Base-by-base conservation (phyloP, 345 rosid species). In the Boechera divaricarpa region DNA sequence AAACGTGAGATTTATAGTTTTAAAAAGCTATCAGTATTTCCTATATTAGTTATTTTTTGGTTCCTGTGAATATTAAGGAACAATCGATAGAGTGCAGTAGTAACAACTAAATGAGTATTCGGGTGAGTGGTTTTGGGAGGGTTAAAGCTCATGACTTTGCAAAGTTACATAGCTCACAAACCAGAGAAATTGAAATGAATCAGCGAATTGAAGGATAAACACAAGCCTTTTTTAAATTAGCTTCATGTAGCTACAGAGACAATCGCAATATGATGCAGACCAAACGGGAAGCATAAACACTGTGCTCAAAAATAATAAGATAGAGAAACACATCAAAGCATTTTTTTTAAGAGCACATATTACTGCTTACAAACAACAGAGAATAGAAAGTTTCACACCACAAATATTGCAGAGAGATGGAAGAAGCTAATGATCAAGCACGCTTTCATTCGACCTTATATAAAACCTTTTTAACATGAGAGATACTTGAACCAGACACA, bases 251-350 rank as follows among this genome's bases (percentile, higher is more conserved):
- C 70, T 61, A 61, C 47, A 69, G 39, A 42, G 45, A 76, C 63
- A 52, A 52, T 69, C 74, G 41, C 41, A 69, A 32, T 76, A 76
- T 69, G 75, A 69, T 76, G 69, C 80, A 76, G 63, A 76, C 75
- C 58, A 36, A 24, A 47, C 42, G 5, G 5, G 63, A 60, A 41
- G 67, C 74, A 67, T 8, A 51, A 60, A 57, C 49, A 75, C 8
- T 28, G 61, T 59, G 79, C 74, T 53, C 69, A 51, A 52, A 67
- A 76, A 76, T 51, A 39, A 16, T 66, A 75, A 47, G 63, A 60
- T 67, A 45, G 62, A 60, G 47, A 76, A 18, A 68, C 63, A 76
- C 74, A 75, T 75, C 62, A 68, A 51, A 51, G 59, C 79, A 76
- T 59, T 12, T 29, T 31, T 55, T 28, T 69, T 41, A 62, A 62